phyloP scores from a whole-genome alignment of 306 rosid species.

The Trifolium subterraneum region DNA sequence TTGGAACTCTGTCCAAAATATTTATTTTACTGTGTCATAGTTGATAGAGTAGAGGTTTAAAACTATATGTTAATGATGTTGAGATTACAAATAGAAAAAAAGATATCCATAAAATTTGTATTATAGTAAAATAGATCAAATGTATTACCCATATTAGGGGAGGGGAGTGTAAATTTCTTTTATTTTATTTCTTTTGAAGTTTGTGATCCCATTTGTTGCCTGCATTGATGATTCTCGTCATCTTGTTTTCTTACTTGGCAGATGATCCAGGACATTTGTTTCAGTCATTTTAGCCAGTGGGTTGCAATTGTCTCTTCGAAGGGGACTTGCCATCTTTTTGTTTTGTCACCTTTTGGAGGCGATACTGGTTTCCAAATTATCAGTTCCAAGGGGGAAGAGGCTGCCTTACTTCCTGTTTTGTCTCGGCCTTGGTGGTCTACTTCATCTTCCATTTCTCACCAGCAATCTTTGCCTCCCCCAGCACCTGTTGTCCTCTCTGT shows the following conservation, averaged over 20 bases:
- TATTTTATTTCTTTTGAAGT: slow-evolving; percentile 38
- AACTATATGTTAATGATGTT: slow-evolving; percentile 2
- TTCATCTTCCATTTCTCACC: slow-evolving; percentile 53
- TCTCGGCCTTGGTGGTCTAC: slow-evolving; percentile 92
- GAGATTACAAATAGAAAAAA: neutral
- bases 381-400: slow-evolving; percentile 68
- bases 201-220: slow-evolving; percentile 26
- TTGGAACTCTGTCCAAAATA: neutral
- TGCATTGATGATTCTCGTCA: slow-evolving; percentile 14
- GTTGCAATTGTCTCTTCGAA: slow-evolving; percentile 89
- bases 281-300: slow-evolving; percentile 90
- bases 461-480: slow-evolving; percentile 77
- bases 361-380: slow-evolving; percentile 75
- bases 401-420: slow-evolving; percentile 66
- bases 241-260: slow-evolving; percentile 45
- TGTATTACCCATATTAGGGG: neutral
- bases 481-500: slow-evolving; percentile 75
- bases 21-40: neutral
- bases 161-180: neutral
- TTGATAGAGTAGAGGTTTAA: neutral
- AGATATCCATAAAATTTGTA: neutral
- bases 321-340: slow-evolving; percentile 89
- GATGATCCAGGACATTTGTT: slow-evolving; percentile 95
- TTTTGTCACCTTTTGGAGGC: slow-evolving; percentile 89
- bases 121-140: neutral